These are phyloP conservation scores for Aspergillus fumigatiaffinis DNA, from an alignment of 2,329 filamentous ascomycete species.

Conservation along the genomic window DNA sequence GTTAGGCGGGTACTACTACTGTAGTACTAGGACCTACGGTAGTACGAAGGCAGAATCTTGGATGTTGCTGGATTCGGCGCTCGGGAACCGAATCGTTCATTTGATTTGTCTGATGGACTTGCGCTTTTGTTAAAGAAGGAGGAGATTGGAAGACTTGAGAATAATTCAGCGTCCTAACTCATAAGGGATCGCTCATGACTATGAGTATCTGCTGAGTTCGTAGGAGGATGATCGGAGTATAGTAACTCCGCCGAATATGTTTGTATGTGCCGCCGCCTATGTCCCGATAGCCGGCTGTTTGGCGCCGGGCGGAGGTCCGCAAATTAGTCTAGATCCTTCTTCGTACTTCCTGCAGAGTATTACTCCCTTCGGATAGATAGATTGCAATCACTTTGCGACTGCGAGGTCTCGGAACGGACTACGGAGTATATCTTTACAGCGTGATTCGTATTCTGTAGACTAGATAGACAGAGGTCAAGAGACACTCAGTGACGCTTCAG, in stretches of 20 bases:
- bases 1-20: not conserved
- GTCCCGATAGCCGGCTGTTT: not conserved
- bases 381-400: not conserved
- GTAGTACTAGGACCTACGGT: too few species aligned
- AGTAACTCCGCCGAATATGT: too few species aligned
- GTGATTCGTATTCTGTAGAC: too few species aligned
- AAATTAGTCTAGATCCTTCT: not conserved
- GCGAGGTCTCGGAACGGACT: not conserved
- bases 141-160: not conserved
- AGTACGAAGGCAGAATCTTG: too few species aligned
- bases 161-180: too few species aligned
- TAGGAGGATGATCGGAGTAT: too few species aligned
- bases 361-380: not conserved
- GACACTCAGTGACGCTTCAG: too few species aligned
- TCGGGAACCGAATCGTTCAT: not conserved
- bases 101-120: not conserved
- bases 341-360: too few species aligned
- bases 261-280: not conserved
- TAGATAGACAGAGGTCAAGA: not conserved
- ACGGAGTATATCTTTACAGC: too few species aligned
- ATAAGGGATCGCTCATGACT: too few species aligned
- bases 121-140: not conserved
- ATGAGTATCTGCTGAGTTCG: too few species aligned
- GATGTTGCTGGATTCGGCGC: not conserved
- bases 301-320: not conserved